A percentile compares a stretch with the other conserved stretches of the same genome.
phyloP scores from a whole-genome alignment of 2,329 filamentous ascomycete genomes.

The Beauveria brongniartii region DNA sequence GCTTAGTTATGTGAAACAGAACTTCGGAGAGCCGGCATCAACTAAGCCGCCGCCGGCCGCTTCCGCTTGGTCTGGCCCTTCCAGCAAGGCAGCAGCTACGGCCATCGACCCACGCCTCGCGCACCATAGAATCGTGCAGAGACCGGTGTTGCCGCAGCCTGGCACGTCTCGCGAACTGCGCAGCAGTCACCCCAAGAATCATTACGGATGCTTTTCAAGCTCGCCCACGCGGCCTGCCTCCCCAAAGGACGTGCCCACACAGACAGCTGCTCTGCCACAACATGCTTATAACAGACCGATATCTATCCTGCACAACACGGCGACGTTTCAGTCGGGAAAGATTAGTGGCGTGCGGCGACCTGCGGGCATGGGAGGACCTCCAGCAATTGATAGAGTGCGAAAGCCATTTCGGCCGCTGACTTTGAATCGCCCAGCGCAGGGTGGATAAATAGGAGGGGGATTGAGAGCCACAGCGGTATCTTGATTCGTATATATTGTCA shows the following conservation, averaged over 20 bases:
- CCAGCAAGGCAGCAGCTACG: constrained; percentile 15
- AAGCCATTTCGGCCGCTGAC: constrained; percentile 52
- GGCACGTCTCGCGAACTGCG: constrained; percentile 18
- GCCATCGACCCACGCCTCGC: constrained; percentile 24
- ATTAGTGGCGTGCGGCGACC: constrained; percentile 35
- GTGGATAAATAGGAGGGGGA: background rate
- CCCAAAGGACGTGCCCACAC: constrained; percentile 10
- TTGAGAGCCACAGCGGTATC: no score
- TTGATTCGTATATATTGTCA: background rate
- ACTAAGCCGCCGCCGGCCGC: constrained; percentile 13
- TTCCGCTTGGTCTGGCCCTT: constrained; percentile 21
- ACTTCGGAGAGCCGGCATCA: constrained; percentile 11
- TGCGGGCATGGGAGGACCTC: constrained; percentile 35
- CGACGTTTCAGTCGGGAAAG: constrained; percentile 37
- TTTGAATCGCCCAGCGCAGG: constrained; percentile 33
- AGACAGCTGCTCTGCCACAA: constrained; percentile 20
- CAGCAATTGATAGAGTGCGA: constrained; percentile 41
- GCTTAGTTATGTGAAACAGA: constrained; percentile 30
- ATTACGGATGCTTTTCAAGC: constrained; percentile 52
- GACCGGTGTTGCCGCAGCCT: constrained; percentile 28
- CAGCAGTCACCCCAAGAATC: constrained; percentile 25
- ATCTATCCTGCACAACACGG: constrained; percentile 43
- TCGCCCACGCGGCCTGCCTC: constrained; percentile 36
- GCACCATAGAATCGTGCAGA: constrained; percentile 34
- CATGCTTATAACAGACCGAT: constrained; percentile 22